Conservation (phyloP, 2,329 filamentous ascomycete species). For the Septoria petroselini region DNA sequence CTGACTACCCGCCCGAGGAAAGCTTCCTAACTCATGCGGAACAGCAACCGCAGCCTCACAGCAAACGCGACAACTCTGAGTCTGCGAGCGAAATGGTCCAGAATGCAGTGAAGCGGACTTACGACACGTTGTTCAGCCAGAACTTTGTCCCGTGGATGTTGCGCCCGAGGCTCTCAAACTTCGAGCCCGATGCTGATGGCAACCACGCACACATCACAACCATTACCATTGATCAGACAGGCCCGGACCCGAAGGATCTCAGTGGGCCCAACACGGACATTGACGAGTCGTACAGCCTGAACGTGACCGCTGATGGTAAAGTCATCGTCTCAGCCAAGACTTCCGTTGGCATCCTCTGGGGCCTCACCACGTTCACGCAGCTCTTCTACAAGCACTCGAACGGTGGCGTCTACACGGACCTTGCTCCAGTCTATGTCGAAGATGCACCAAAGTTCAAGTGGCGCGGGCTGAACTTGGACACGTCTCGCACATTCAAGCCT, state of each 20-base stretch:
- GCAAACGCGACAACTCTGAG: background rate
- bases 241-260: conserved; percentile 51
- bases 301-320: conserved; percentile 56
- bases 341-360: conserved; percentile 67
- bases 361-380: conserved; percentile 73
- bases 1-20: conserved; percentile 10
- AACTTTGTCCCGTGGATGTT: conserved; percentile 78
- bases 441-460: conserved; percentile 73
- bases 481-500: conserved; percentile 68
- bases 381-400: conserved; percentile 70
- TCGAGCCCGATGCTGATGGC: conserved; percentile 55
- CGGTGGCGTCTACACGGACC: conserved; percentile 62
- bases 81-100: conserved; percentile 42
- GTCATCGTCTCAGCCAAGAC: conserved; percentile 63
- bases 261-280: conserved; percentile 61
- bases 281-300: conserved; percentile 73
- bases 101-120: conserved; percentile 53
- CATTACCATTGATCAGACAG: conserved; percentile 62
- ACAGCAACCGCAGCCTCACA: conserved; percentile 18
- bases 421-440: conserved; percentile 67
- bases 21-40: conserved; percentile 16
- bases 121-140: conserved; percentile 62
- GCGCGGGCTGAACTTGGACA: conserved; percentile 76
- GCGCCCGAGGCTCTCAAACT: conserved; percentile 59
- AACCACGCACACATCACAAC: conserved; percentile 51